These are phyloP conservation scores for Fomitopsis betulina DNA, from an alignment of 1,284 basidiomycete species.

Conservation along the genomic window DNA sequence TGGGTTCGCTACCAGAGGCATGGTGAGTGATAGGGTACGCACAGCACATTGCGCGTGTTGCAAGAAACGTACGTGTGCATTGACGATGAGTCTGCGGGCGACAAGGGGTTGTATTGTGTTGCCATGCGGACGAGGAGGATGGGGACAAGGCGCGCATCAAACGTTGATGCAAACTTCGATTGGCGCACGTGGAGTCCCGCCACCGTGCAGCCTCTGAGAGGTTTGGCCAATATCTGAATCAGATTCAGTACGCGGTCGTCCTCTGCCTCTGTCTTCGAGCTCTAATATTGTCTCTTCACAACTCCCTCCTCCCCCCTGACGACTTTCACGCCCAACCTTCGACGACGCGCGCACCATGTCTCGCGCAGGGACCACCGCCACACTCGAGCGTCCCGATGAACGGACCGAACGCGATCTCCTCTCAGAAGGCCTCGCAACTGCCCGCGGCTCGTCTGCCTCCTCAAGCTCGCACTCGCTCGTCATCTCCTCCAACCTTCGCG, in stretches of 20 bases:
- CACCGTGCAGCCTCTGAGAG: not conserved
- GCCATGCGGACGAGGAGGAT: slow-evolving; percentile 1
- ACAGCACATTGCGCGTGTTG: not conserved
- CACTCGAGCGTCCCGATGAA: slow-evolving; percentile 13
- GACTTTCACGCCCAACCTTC: not conserved
- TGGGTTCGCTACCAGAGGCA: too few species aligned
- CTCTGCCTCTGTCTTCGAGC: not conserved
- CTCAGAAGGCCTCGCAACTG: not conserved
- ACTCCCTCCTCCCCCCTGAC: not conserved
- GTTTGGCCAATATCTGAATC: not conserved
- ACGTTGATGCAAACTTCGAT: not conserved
- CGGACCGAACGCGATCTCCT: slow-evolving; percentile 10
- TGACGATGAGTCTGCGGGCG: not conserved
- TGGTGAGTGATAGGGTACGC: not conserved
- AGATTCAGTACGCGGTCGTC: slow-evolving; percentile 1
- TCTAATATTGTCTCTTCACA: not conserved
- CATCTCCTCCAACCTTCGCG: slow-evolving; percentile 59
- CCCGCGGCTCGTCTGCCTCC: slow-evolving; percentile 7
- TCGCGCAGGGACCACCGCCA: not conserved
- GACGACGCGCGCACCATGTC: not conserved
- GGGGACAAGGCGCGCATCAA: not conserved
- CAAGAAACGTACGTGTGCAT: too few species aligned
- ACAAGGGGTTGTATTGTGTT: not conserved
- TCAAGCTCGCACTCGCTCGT: slow-evolving; percentile 25
- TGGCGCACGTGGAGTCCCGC: not conserved